Evolutionary conservation across 441 rosid genomes (phyloP).

Genomic region (Breynia disticha): DNA sequence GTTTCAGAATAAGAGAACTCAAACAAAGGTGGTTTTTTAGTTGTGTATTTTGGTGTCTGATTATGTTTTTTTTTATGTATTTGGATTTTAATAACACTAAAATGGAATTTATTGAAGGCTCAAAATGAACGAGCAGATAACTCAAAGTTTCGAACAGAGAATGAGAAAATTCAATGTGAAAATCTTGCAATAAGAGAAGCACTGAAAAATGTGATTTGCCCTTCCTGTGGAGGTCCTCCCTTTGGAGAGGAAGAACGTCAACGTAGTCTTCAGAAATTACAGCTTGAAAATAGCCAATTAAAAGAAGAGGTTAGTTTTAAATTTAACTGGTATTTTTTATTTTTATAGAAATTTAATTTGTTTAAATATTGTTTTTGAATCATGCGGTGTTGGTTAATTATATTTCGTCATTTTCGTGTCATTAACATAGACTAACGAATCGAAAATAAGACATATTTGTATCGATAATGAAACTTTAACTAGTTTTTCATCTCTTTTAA

Average conservation of each 20-base stretch:
- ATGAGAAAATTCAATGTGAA: conserved; percentile 41
- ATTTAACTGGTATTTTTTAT: too few species aligned
- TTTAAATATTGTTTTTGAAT: too few species aligned
- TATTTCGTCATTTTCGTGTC: too few species aligned
- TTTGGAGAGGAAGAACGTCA: conserved; percentile 39
- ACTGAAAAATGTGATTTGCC: conserved; percentile 42
- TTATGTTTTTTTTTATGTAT: background rate
- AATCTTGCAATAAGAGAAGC: conserved; percentile 47
- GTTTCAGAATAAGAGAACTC: conserved; percentile 86
- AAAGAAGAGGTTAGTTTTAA: conserved; percentile 36
- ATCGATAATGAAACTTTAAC: too few species aligned
- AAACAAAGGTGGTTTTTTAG: conserved; percentile 38
- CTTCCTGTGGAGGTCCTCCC: conserved; percentile 63
- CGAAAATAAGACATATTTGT: too few species aligned
- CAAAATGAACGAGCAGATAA: conserved; percentile 44
- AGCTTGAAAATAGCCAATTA: conserved; percentile 31
- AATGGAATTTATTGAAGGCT: conserved; percentile 23
- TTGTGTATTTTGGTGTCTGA: background rate
- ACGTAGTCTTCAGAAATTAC: conserved; percentile 28
- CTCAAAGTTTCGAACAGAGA: conserved; percentile 43
- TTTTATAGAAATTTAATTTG: too few species aligned
- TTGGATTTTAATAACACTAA: too few species aligned
- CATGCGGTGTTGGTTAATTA: too few species aligned
- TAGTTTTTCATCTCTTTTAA: too few species aligned
- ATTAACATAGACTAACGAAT: too few species aligned